Conservation (phyloP, 495 filamentous ascomycete species). For the Clavariopsis aquatica region DNA sequence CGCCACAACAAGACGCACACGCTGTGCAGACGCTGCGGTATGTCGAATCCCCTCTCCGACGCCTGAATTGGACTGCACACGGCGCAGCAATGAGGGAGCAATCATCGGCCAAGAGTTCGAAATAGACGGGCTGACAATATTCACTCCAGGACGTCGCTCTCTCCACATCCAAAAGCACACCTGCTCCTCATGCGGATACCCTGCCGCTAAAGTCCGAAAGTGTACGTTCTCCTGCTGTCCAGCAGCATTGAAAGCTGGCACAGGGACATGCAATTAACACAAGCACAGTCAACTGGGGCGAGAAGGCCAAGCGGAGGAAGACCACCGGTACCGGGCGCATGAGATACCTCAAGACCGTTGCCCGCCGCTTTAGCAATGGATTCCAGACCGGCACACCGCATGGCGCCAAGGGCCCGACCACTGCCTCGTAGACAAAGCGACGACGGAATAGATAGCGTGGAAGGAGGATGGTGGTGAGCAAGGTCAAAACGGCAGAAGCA, state of each 20-base stretch:
- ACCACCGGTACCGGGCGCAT: conserved; percentile 93
- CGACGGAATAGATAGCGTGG: background rate
- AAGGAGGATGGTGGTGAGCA: background rate
- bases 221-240: conserved; percentile 67
- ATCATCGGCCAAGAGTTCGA: conserved; percentile 21
- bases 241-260: background rate
- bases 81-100: conserved; percentile 1
- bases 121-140: conserved; percentile 39
- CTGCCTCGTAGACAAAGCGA: conserved; percentile 9
- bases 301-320: conserved; percentile 99
- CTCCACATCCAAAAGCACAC: conserved; percentile 99
- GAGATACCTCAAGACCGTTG: conserved; percentile 84
- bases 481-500: conserved; percentile 11
- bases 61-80: background rate
- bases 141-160: conserved; percentile 75
- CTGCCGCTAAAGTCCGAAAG: conserved; percentile 92
- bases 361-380: conserved; percentile 91
- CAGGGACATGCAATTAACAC: conserved; percentile 20
- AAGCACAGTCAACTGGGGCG: conserved; percentile 89
- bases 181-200: conserved; percentile 96
- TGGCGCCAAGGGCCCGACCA: conserved; percentile 67
- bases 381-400: conserved; percentile 90
- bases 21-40: conserved; percentile 98
- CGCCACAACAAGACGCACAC: conserved; percentile 99
- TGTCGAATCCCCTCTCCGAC: conserved; percentile 49